Base-by-base conservation (phyloP, 805 yeast genomes). In the Kuraishia ogatae region DNA sequence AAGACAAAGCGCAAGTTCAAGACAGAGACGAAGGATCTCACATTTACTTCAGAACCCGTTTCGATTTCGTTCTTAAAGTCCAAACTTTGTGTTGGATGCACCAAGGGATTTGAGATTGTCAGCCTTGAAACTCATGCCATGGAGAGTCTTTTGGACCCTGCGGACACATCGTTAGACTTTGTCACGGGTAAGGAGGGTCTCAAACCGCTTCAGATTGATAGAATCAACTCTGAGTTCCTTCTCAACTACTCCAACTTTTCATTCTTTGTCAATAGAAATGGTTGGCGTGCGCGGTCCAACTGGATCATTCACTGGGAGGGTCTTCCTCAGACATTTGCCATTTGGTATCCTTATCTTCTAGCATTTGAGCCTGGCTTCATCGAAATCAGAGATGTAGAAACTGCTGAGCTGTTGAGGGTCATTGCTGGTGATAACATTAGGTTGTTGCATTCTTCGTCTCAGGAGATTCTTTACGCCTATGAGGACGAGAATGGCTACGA, bases 251-350 rank as follows among this genome's bases (percentile, higher is more conserved):
- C 96, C 3, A 97, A 91, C 66, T 91, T 93, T 67, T 93, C 97
- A 51, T 94, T 94, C 69, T 91, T 89, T 70, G 96, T 94, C 62
- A 92, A 94, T 65, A 80, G 87, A 57, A 92, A 92, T 68, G 99
- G 99, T 23, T 94, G 99, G 99, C 80, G 97, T 62, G 86, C 96
- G 20, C 83, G 92, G 59, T 89, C 94, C 50, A 93, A 89, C 53
- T 92, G 97, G 92, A 87, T 92, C 60, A 86, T 94, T 53, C 84
- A 87, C 66, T 94, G 99, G 99, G 98, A 94, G 71, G 97, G 98
- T 43, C 81, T 84, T 53, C 98, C 99, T 5, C 94, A 87, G 64
- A 83, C 85, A 58, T 90, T 94, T 68, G 96, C 97, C 19, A 77
- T 94, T 50, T 90, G 96, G 80, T 93, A 92, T 71, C 99, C 99